Percentiles rank a stretch among this genome's conserved stretches.
phyloP scores from a whole-genome alignment of 1,284 basidiomycete genomes.

The Anthracocystis panici-leucophaei region DNA sequence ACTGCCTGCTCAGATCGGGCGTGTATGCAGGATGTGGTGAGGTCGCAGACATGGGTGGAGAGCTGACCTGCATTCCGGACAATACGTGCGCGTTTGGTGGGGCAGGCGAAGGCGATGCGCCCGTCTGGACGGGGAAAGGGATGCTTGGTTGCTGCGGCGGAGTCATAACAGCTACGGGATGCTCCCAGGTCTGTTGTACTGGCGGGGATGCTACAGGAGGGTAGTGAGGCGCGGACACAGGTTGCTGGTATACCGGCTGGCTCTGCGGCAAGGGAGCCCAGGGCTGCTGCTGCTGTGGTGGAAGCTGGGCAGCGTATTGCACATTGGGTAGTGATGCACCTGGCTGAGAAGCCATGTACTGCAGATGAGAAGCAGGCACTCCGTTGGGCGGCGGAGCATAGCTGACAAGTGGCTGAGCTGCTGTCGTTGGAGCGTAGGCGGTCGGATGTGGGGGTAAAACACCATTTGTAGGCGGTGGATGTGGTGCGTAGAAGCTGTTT shows the following conservation, averaged over 20 bases:
- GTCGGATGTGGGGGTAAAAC: conserved; percentile 12
- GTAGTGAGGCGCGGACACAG: conserved; percentile 5
- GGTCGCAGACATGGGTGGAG: conserved; percentile 22
- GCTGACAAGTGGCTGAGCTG: conserved; percentile 14
- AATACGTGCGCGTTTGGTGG: conserved; percentile 19
- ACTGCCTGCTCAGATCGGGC: conserved; percentile 39
- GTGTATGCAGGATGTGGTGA: conserved; percentile 20
- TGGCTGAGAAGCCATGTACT: conserved; percentile 20
- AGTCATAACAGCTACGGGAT: conserved; percentile 2
- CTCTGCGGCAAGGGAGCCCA: conserved; percentile 20
- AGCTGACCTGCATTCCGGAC: conserved; percentile 11
- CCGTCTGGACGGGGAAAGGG: conserved; percentile 17
- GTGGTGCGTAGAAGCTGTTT: conserved; percentile 9
- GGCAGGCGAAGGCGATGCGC: not conserved
- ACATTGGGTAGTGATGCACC: not conserved
- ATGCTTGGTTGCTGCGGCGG: conserved; percentile 16
- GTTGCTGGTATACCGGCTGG: conserved; percentile 19
- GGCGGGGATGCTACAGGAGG: conserved; percentile 7
- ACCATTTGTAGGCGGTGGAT: conserved; percentile 9
- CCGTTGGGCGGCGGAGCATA: conserved; percentile 8
- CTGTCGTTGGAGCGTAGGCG: conserved; percentile 6
- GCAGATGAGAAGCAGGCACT: conserved; percentile 28
- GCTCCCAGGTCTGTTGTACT: conserved; percentile 22
- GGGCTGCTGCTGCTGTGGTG: conserved; percentile 24
- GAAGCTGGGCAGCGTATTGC: conserved; percentile 10